Evolutionary conservation across 345 rosid species (phyloP).

Genomic region (Anacardium occidentale): DNA sequence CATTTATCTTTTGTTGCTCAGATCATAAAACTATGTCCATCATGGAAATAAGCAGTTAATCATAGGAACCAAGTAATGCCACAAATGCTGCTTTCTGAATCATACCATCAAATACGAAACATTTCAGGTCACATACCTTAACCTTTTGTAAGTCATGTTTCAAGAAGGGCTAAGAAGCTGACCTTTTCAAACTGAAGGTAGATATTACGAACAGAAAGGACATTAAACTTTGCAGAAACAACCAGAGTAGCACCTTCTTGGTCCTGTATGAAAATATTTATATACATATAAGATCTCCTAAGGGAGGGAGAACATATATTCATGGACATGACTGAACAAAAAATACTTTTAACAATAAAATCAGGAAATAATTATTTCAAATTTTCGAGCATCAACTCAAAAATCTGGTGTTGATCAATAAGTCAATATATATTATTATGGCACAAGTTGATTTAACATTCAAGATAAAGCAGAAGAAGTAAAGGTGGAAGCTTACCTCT

Average conservation of each 20-base stretch:
- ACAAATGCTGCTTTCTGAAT: not conserved
- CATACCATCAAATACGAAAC: slow-evolving; percentile 5
- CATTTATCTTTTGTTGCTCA: not conserved
- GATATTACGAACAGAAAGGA: slow-evolving; percentile 69
- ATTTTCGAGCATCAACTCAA: not conserved
- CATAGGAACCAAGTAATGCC: not conserved
- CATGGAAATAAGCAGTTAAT: not conserved
- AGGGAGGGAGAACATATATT: not conserved
- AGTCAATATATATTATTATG: not conserved
- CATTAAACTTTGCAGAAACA: slow-evolving; percentile 79
- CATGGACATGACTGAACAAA: not conserved
- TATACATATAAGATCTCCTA: too few relatives aligned
- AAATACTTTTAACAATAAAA: not conserved
- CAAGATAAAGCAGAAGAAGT: slow-evolving; percentile 11
- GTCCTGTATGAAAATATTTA: slow-evolving; percentile 40
- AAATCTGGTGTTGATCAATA: not conserved
- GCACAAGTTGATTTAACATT: slow-evolving; percentile 1
- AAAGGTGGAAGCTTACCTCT: slow-evolving; percentile 48
- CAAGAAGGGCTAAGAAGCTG: slow-evolving; percentile 32
- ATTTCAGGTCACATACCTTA: slow-evolving; percentile 4
- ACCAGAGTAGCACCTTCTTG: slow-evolving; percentile 88
- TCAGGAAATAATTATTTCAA: not conserved
- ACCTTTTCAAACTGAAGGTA: slow-evolving; percentile 94
- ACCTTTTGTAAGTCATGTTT: slow-evolving; percentile 9
- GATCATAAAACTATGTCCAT: not conserved